Conservation (phyloP, 768 basidiomycete species). For the Crucibulum laeve region DNA sequence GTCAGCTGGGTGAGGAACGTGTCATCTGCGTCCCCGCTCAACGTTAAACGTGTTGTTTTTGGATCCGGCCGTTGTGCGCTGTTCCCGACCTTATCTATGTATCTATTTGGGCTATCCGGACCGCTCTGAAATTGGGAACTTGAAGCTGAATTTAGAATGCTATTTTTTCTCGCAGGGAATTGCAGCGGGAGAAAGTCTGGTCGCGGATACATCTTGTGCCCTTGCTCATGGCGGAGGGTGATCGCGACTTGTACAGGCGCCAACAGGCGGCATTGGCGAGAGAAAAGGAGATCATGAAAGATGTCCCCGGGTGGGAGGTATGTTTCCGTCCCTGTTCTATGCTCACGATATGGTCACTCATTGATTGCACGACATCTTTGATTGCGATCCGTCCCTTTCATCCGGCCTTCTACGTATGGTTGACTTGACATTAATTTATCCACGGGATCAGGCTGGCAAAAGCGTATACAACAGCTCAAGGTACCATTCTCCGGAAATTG, state of each 20-base stretch:
- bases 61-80: slow-evolving; percentile 55
- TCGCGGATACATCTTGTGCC: slow-evolving; percentile 93
- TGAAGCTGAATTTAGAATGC: slow-evolving; percentile 37
- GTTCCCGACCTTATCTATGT: slow-evolving; percentile 35
- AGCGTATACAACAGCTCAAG: slow-evolving; percentile 79
- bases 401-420: slow-evolving; percentile 15
- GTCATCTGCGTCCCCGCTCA: slow-evolving; percentile 54
- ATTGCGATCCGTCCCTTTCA: slow-evolving; percentile 11
- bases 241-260: slow-evolving; percentile 84
- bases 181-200: slow-evolving; percentile 91
- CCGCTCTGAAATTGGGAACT: slow-evolving; percentile 35
- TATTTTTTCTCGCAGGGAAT: slow-evolving; percentile 62
- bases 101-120: slow-evolving; percentile 26
- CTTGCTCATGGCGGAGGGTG: slow-evolving; percentile 86
- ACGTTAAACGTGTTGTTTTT: slow-evolving; percentile 61
- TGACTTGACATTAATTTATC: slow-evolving; percentile 8
- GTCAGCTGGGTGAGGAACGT: slow-evolving; percentile 72
- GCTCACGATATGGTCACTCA: slow-evolving; percentile 9
- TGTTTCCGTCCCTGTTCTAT: slow-evolving; percentile 25
- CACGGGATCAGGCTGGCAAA: slow-evolving; percentile 64
- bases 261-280: slow-evolving; percentile 70
- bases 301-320: slow-evolving; percentile 93
- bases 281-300: slow-evolving; percentile 92
- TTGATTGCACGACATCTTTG: slow-evolving; percentile 18
- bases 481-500: slow-evolving; percentile 48